Evolutionary conservation across 192 early-diverging fungal species (phyloP).

Genomic region (Glomus cerebriforme): DNA sequence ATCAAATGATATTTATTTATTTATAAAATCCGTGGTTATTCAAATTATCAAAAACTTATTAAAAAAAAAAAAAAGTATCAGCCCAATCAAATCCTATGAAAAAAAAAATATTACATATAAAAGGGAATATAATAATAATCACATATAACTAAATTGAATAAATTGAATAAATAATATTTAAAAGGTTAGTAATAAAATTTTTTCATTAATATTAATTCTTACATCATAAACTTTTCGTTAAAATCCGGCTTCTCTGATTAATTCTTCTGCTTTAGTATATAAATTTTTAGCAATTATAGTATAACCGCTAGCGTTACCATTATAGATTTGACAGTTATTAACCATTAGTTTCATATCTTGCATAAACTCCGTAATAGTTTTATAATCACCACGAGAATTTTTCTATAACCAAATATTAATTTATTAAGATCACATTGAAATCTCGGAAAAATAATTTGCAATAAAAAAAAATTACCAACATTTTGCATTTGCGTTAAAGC

Average conservation of each 20-base stretch:
- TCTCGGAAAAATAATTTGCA: background rate
- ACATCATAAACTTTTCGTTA: background rate
- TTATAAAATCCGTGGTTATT: no score
- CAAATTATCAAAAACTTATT: no score
- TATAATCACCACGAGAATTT: slow-evolving; percentile 42
- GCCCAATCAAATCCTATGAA: no score
- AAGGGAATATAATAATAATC: background rate
- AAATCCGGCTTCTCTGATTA: background rate
- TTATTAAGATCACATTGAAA: background rate
- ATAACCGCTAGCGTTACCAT: slow-evolving; percentile 50
- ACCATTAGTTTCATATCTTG: slow-evolving; percentile 55
- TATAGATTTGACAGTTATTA: slow-evolving; percentile 55
- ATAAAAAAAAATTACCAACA: slow-evolving; percentile 39
- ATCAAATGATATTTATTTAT: no score
- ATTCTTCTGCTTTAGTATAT: slow-evolving; percentile 39
- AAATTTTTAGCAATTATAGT: slow-evolving; percentile 47
- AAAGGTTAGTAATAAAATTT: no score
- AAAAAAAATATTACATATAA: background rate
- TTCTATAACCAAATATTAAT: background rate
- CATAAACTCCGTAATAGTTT: slow-evolving; percentile 49
- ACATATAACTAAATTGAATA: no score
- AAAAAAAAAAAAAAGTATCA: no score
- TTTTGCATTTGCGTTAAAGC: slow-evolving; percentile 58
- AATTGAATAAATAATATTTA: no score
- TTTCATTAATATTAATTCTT: no score